A percentile compares a stretch with the other conserved stretches of the same genome.
These are phyloP conservation scores for Pestalotiopsis fici DNA, from an alignment of 2,329 filamentous ascomycete genomes.

Conservation along the genomic window DNA sequence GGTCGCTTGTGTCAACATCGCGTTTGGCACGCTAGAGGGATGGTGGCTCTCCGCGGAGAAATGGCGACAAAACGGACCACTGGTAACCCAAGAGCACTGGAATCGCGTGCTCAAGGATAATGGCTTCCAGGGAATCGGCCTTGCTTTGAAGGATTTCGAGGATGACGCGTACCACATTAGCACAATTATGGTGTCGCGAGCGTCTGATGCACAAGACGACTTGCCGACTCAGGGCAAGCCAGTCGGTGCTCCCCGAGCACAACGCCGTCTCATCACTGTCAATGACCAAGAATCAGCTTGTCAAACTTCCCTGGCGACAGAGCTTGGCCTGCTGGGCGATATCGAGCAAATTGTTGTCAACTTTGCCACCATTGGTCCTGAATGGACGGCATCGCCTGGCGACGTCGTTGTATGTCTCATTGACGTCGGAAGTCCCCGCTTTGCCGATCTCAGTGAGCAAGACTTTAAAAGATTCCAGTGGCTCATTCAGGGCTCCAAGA, in stretches of 20 bases:
- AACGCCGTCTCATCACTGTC: too few species aligned
- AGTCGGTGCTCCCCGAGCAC: too few species aligned
- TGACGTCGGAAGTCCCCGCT: conserved; percentile 22
- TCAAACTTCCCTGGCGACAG: too few species aligned
- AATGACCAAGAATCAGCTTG: too few species aligned
- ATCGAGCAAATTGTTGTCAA: too few species aligned
- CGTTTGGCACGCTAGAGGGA: conserved; percentile 34
- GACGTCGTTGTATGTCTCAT: conserved; percentile 20
- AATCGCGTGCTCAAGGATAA: conserved; percentile 18
- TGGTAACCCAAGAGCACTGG: conserved; percentile 20
- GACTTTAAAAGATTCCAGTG: conserved; percentile 20
- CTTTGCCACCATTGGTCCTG: too few species aligned
- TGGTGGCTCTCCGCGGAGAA: conserved; percentile 35
- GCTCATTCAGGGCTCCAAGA: conserved; percentile 16
- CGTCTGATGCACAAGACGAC: too few species aligned
- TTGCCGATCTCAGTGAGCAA: conserved; percentile 20
- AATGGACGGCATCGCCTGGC: too few species aligned
- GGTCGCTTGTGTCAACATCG: conserved; percentile 15
- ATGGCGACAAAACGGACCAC: conserved; percentile 21
- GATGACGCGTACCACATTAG: background rate
- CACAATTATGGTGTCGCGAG: too few species aligned
- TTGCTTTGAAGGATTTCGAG: conserved; percentile 5
- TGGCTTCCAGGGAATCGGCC: conserved; percentile 26
- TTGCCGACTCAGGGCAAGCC: too few species aligned
- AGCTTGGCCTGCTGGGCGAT: too few species aligned